Percentiles rank a stretch among this genome's conserved stretches.
Conservation (phyloP, 805 yeast species). For the Yarrowia deformans region DNA sequence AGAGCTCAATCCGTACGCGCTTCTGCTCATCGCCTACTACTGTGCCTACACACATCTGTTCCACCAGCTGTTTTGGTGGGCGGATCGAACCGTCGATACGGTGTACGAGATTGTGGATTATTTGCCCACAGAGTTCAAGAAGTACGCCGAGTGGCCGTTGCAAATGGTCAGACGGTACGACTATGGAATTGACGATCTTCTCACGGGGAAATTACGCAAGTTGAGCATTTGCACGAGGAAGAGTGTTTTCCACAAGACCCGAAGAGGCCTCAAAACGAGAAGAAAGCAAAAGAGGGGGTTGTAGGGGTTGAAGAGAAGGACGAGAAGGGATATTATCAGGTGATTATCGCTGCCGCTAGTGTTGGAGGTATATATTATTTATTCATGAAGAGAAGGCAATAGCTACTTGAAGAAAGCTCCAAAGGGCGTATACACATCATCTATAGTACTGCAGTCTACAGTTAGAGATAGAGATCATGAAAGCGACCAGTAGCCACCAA, state of each 20-base stretch:
- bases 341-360: no score
- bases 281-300: not conserved
- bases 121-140: not conserved
- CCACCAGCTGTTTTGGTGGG: conserved; percentile 18
- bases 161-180: conserved; percentile 3
- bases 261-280: not conserved
- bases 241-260: not conserved
- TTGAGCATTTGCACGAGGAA: not conserved
- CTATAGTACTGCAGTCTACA: no score
- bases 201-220: not conserved
- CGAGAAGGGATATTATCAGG: no score
- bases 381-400: no score
- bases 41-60: conserved; percentile 7
- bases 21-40: conserved; percentile 2
- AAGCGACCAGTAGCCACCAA: no score
- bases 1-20: not conserved
- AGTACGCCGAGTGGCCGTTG: conserved; percentile 10
- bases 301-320: no score
- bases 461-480: no score
- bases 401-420: no score
- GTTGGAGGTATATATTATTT: no score
- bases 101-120: conserved; percentile 3
- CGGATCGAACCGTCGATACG: not conserved
- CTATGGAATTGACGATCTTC: not conserved
- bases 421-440: no score